Evolutionary conservation across 805 yeast genomes (phyloP), one percentile per base, ranked within the genome.

Genomic region (Yarrowia keelungensis): DNA sequence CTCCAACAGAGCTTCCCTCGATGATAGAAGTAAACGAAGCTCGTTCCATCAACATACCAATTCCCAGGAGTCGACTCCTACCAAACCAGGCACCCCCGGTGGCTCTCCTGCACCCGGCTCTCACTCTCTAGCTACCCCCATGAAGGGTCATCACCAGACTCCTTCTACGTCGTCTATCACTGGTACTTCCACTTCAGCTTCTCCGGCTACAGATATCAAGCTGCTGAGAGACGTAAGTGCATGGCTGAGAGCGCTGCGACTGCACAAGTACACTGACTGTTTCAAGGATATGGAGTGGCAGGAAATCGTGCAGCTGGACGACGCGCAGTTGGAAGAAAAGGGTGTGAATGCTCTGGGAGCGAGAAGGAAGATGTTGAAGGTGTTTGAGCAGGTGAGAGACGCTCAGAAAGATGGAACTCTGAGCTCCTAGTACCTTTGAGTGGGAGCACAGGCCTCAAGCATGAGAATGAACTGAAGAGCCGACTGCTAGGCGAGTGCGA

Each of bases 331-430:
- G 74, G 92, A 89, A 72, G 83, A 82, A 3, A 83, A 87, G 69
- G 99, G 99, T 8, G 97, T 95, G 49, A 85, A 87, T 72, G 98
- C 99, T 0, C 83, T 95, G 72, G 99, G 99, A 8, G 99, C 99
- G 0, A 83, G 99, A 71, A 86, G 98, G 69, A 95, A 95, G 80
- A 84, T 95, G 77, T 80, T 95, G 74, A 95, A 95, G 80, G 96
- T 97, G 45, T 95, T 95, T 80, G 90, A 87, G 70, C 89, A 88
- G 69, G 97, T 94, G 54, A 87, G 86, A 74, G 89, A 84, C 45
- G 82, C 83, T 56, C 82, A 82, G 72, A 84, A 81, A 69, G 77
- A 51, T 15, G 67, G 67, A 1, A 59, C 65, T 10, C 16, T 59
- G 51, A 16, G 45, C 8, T 43, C 8, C 16, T 26, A 26, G 32